Evolutionary conservation across 75 land plant genomes (phyloP).

Genomic region (Pseudotsuga menziesii): DNA sequence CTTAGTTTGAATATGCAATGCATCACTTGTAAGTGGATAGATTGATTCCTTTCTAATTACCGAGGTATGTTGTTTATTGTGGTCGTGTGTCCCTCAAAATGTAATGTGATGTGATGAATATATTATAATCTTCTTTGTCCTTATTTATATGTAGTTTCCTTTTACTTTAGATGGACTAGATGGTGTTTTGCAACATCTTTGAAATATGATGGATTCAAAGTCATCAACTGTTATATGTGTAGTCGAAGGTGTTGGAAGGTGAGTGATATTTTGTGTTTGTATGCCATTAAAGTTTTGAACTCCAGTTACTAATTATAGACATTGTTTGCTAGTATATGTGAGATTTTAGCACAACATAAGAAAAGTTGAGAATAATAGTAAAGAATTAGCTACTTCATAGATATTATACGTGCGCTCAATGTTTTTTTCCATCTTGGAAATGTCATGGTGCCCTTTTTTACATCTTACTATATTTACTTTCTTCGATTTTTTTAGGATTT

Average conservation of each 20-base stretch:
- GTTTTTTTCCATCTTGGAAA: background rate
- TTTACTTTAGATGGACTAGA: conserved; percentile 71
- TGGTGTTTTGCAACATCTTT: conserved; percentile 72
- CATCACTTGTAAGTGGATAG: conserved; percentile 92
- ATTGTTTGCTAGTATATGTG: background rate
- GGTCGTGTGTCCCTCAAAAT: background rate
- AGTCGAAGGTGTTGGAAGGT: conserved; percentile 99
- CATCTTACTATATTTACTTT: background rate
- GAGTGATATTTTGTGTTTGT: conserved; percentile 12
- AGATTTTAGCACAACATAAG: background rate
- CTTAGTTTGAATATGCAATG: conserved; percentile 1
- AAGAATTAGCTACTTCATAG: background rate
- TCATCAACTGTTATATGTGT: conserved; percentile 85
- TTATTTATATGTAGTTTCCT: conserved; percentile 52
- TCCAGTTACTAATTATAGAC: background rate
- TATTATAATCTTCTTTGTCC: background rate
- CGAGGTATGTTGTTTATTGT: conserved; percentile 50
- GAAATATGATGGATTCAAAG: conserved; percentile 59
- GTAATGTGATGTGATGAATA: background rate
- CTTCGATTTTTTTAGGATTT: conserved; percentile 52
- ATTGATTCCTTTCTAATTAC: conserved; percentile 91
- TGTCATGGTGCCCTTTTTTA: background rate
- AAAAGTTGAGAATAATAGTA: background rate
- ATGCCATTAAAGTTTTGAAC: background rate
- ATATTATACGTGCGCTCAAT: background rate